Conservation (phyloP, 306 rosid species). For the Alnus rubra region DNA sequence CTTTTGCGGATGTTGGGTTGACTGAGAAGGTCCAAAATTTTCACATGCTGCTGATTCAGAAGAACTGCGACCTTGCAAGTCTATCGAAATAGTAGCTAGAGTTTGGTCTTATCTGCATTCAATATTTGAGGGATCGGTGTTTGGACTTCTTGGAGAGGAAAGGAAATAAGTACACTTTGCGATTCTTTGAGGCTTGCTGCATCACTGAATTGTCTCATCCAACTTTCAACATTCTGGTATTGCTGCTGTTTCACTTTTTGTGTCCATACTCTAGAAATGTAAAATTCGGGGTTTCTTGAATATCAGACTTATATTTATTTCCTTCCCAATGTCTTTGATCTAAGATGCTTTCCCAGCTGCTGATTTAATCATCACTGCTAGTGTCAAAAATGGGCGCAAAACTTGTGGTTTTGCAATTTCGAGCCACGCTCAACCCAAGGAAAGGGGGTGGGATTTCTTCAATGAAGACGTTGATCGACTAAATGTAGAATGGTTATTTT, state of each 20-base stretch:
- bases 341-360: neutral
- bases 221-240: neutral
- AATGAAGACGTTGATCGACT: neutral
- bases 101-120: neutral
- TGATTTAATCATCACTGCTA: neutral
- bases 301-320: neutral
- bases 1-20: slow-evolving; percentile 59
- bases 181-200: neutral
- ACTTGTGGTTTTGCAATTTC: neutral
- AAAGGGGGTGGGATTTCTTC: neutral
- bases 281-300: neutral
- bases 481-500: neutral
- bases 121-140: neutral
- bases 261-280: neutral
- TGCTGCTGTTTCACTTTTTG: neutral
- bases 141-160: neutral
- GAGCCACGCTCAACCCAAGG: neutral
- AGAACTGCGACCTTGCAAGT: slow-evolving; percentile 38
- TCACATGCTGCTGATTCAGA: slow-evolving; percentile 55
- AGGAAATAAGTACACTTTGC: neutral
- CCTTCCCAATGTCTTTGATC: neutral
- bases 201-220: too few relatives aligned
- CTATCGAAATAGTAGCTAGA: slow-evolving; percentile 4
- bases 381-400: neutral
- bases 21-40: slow-evolving; percentile 51